Evolutionary conservation across 1,139 yeast genomes (phyloP).

Genomic region (Scheffersomyces stambukii): DNA sequence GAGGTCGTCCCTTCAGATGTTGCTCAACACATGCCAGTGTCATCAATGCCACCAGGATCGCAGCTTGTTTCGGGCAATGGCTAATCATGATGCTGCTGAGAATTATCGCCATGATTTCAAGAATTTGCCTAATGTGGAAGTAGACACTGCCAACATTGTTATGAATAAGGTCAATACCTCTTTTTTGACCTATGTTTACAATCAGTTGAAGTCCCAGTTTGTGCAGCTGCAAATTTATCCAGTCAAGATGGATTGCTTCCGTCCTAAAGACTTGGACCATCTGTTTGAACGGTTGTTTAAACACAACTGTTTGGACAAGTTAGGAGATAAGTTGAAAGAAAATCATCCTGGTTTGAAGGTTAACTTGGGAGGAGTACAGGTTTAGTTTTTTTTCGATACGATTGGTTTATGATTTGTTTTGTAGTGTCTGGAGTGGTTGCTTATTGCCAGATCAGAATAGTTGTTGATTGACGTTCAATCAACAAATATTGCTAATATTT

Average conservation of each 20-base stretch:
- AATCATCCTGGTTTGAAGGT: slow-evolving; percentile 3
- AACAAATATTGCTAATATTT: not conserved
- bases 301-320: slow-evolving; percentile 9
- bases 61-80: slow-evolving; percentile 7
- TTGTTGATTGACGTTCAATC: too few relatives aligned
- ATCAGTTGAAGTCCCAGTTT: slow-evolving; percentile 9
- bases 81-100: slow-evolving; percentile 10
- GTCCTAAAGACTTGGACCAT: slow-evolving; percentile 3
- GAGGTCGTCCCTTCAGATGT: slow-evolving; percentile 4
- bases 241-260: slow-evolving; percentile 4
- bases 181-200: slow-evolving; percentile 8
- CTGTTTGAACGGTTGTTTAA: slow-evolving; percentile 10
- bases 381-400: slow-evolving; percentile 4
- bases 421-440: not conserved
- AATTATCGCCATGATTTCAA: slow-evolving; percentile 10
- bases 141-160: not conserved
- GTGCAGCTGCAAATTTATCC: slow-evolving; percentile 9
- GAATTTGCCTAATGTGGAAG: slow-evolving; percentile 3
- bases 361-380: slow-evolving; percentile 9
- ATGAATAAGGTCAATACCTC: slow-evolving; percentile 9
- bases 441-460: not conserved
- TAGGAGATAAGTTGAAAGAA: slow-evolving; percentile 1
- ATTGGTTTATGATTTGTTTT: slow-evolving; percentile 3
- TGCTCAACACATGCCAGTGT: slow-evolving; percentile 10
- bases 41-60: slow-evolving; percentile 5